Conservation (phyloP, 202 grass and related monocot species). For the Carex arenaria region DNA sequence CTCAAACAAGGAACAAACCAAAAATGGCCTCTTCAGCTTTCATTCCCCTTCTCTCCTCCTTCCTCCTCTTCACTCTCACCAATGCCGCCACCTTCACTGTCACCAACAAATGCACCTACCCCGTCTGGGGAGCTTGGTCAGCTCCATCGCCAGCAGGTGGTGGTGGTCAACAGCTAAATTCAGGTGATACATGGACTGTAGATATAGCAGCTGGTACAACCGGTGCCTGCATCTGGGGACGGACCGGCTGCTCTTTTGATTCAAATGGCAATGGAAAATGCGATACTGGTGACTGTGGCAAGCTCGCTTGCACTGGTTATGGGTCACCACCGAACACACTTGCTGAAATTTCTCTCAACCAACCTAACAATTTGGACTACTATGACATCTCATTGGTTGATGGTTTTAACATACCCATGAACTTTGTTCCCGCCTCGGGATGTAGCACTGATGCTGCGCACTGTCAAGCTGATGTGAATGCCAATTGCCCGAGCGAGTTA, state of each 20-base stretch:
- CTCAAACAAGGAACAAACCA: neutral
- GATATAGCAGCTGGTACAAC: constrained; percentile 13
- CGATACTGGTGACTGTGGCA: constrained; percentile 44
- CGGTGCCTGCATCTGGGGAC: constrained; percentile 41
- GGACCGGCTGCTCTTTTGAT: constrained; percentile 39
- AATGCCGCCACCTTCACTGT: constrained; percentile 29
- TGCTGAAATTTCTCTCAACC: constrained; percentile 34
- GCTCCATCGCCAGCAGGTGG: neutral
- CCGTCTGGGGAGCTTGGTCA: constrained; percentile 47
- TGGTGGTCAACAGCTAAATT: constrained; percentile 1
- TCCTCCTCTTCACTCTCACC: neutral
- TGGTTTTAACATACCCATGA: constrained; percentile 44
- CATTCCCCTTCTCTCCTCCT: neutral
- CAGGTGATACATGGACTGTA: neutral
- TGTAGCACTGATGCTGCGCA: neutral
- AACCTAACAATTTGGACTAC: neutral
- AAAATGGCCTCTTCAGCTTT: constrained; percentile 10
- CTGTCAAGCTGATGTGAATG: constrained; percentile 28
- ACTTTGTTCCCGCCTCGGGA: constrained; percentile 21
- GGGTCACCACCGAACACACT: constrained; percentile 40
- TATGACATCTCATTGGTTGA: constrained; percentile 51
- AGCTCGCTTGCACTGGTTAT: constrained; percentile 22
- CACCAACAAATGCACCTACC: constrained; percentile 37
- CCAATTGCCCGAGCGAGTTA: neutral
- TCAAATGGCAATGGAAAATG: constrained; percentile 21